Evolutionary conservation across 169 alveolate genomes (phyloP), one percentile per base, ranked within the genome.

Genomic region (Eimeria sp.): DNA sequence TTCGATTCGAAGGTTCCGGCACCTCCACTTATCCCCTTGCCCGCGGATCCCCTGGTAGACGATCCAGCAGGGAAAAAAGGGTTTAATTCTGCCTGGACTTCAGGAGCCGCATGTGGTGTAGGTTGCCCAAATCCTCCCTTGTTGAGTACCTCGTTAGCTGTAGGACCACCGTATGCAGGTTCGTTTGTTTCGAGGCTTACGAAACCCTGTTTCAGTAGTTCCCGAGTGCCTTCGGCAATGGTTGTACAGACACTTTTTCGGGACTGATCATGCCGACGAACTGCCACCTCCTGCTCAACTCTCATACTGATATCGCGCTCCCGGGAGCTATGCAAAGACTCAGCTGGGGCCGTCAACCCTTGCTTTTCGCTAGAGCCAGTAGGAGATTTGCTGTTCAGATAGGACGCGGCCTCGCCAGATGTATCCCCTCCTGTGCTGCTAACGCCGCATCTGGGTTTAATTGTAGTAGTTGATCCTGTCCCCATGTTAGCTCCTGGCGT

Each of bases 401-500:
- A 34, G 13, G 67, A 63, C 25, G 45, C 11, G 27, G n/a, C 80
- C 65, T 63, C 93, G 9, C 75, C 93, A 43, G 93, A 58, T 58
- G 16, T 67, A 73, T 9, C 61, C 51, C 93, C 93, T 61, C 80
- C 93, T 43, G 75, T 86, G 93, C 80, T 86, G 80, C 80, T 86
- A 30, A 67, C 82, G 9, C 93, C 93, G 93, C 93, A 58, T 43
- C 93, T 86, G 82, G 82, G 57, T 63, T 86, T 86, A 40, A 86
- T 27, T 61, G 76, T 63, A 27, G 61, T 82, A 22, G 80, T 43
- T 11, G 93, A 58, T 20, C 61, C 76, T 3, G 82, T 45, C 43
- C 49, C 93, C 93, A 86, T 86, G 82, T 63, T 86, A 61, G 93
- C 63, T 16, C 93, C 93, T 22, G 93, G 93, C 57, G 82, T 86